Evolutionary conservation across 2,329 filamentous ascomycete species (phyloP).

Genomic region (Phyllosticta citribraziliensis): DNA sequence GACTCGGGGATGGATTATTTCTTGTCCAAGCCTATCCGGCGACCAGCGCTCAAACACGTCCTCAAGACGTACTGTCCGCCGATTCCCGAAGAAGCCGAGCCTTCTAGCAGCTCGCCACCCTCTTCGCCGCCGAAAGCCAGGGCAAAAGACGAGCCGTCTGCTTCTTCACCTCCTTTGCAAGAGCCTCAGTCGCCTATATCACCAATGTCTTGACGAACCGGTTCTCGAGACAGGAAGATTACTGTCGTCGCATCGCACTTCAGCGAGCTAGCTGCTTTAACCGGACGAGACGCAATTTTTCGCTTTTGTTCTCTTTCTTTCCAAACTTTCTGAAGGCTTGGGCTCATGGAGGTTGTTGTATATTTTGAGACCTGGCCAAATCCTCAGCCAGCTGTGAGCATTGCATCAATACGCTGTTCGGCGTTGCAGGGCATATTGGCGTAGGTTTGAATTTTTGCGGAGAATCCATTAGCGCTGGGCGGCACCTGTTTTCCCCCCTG

Average conservation of each 20-base stretch:
- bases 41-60: slow-evolving; percentile 79
- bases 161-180: neutral
- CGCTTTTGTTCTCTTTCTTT: neutral
- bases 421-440: neutral
- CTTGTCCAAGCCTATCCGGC: slow-evolving; percentile 62
- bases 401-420: neutral
- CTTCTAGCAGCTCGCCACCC: neutral
- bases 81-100: slow-evolving; percentile 57
- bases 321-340: neutral
- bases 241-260: neutral
- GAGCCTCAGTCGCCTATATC: neutral
- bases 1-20: slow-evolving; percentile 92
- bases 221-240: too few relatives aligned
- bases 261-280: neutral
- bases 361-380: neutral
- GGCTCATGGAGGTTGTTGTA: neutral
- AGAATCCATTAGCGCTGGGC: neutral
- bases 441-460: neutral
- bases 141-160: neutral
- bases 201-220: neutral
- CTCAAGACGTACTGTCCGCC: slow-evolving; percentile 72
- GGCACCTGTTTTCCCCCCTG: neutral
- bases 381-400: neutral
- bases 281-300: neutral
- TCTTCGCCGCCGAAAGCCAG: neutral